Percentiles rank a stretch among this genome's conserved stretches.
phyloP scores from a whole-genome alignment of 306 rosid genomes.

The Nissolia schottii region DNA sequence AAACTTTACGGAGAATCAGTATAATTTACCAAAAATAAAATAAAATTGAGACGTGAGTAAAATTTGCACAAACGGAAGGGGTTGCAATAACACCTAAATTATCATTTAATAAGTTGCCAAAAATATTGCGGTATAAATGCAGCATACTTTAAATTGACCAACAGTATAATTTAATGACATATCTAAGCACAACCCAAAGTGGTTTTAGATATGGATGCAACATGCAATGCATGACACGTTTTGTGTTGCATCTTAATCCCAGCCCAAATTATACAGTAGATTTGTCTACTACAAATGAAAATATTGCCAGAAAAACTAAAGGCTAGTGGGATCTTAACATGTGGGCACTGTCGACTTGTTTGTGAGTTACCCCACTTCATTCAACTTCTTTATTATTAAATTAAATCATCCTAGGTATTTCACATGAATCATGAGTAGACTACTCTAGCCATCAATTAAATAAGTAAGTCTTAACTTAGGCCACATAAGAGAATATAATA shows the following conservation, averaged over 20 bases:
- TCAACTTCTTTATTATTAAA: too few relatives aligned
- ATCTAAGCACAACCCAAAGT: background rate
- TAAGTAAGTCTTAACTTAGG: too few relatives aligned
- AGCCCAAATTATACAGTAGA: background rate
- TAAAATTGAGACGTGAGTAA: background rate
- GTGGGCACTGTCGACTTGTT: background rate
- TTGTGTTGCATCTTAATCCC: background rate
- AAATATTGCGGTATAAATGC: background rate
- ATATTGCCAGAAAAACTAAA: background rate
- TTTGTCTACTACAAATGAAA: background rate
- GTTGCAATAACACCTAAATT: background rate
- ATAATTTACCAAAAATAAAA: too few relatives aligned
- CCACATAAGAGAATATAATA: too few relatives aligned
- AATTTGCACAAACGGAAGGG: background rate
- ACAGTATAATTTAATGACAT: background rate
- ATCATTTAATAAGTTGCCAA: background rate
- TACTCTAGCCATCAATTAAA: too few relatives aligned
- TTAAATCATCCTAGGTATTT: too few relatives aligned
- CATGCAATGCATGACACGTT: background rate
- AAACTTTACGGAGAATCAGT: too few relatives aligned
- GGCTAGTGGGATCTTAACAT: constrained; percentile 6
- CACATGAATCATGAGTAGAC: too few relatives aligned
- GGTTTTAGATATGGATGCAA: background rate
- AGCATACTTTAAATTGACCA: background rate
- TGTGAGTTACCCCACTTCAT: background rate